phyloP scores from a whole-genome alignment of 441 rosid genomes.

The Isatis lusitanica region DNA sequence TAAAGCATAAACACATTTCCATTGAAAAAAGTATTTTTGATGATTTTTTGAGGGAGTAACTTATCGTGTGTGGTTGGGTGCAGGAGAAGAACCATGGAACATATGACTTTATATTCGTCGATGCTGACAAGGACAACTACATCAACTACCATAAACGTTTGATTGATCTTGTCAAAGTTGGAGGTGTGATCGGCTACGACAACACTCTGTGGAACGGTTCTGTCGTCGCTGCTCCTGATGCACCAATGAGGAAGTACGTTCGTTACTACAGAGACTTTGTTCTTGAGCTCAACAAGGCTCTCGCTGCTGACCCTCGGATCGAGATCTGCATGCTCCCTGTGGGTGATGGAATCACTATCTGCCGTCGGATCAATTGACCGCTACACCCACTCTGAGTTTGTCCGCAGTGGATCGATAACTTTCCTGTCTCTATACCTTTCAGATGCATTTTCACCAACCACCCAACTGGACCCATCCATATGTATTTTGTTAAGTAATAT shows the following conservation, averaged over 20 bases:
- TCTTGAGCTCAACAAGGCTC: constrained; percentile 88
- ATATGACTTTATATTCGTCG: constrained; percentile 89
- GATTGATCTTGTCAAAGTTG: constrained; percentile 77
- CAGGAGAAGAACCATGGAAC: constrained; percentile 79
- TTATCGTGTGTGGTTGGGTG: constrained; percentile 26
- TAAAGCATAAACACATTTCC: not conserved
- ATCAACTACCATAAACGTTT: constrained; percentile 80
- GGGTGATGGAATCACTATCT: constrained; percentile 94
- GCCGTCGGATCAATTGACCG: constrained; percentile 80
- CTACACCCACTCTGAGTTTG: not conserved
- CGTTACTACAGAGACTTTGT: constrained; percentile 79
- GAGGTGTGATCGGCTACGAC: constrained; percentile 93
- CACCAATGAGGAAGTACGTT: constrained; percentile 71
- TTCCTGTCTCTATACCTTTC: not conserved
- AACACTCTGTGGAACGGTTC: constrained; percentile 97
- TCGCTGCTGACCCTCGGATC: constrained; percentile 93
- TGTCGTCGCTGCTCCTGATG: constrained; percentile 87
- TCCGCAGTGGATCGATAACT: not conserved
- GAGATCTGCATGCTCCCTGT: constrained; percentile 96
- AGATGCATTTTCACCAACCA: constrained; percentile 21
- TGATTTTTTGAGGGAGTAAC: not conserved
- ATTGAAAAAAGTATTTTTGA: not conserved
- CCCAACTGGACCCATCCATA: constrained; percentile 5
- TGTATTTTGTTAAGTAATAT: constrained; percentile 26
- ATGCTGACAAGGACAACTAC: constrained; percentile 96